Percentiles rank a stretch among this genome's conserved stretches.
Evolutionary conservation across 768 basidiomycete species (phyloP).

Genomic region (Lactifluus echinatus): DNA sequence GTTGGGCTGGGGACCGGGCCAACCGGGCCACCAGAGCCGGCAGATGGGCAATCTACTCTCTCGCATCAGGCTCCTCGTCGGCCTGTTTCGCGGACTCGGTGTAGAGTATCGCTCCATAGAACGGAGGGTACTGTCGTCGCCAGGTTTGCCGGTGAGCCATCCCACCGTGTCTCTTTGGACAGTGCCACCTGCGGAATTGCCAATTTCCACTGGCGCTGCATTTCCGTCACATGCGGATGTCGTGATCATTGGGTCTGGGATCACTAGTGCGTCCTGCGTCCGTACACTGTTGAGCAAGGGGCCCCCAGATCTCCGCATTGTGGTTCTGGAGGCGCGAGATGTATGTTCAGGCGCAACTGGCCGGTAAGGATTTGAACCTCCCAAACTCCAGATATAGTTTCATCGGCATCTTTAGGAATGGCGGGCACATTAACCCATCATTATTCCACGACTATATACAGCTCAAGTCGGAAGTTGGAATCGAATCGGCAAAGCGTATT

Average conservation of each 20-base stretch:
- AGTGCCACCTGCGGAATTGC: conserved; percentile 41
- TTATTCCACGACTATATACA: conserved; percentile 49
- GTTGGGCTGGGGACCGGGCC: neutral
- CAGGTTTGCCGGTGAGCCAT: conserved; percentile 48
- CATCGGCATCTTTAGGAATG: conserved; percentile 44
- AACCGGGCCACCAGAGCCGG: neutral
- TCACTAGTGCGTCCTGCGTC: conserved; percentile 57
- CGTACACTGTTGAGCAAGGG: conserved; percentile 40
- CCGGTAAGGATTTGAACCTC: too few species aligned
- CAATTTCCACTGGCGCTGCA: conserved; percentile 23
- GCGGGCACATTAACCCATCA: conserved; percentile 56
- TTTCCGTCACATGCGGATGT: conserved; percentile 50
- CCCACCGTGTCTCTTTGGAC: conserved; percentile 61
- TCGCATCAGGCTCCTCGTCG: neutral
- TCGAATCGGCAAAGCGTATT: conserved; percentile 39
- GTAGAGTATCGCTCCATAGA: conserved; percentile 5
- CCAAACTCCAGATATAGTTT: too few species aligned
- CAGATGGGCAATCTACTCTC: conserved; percentile 12
- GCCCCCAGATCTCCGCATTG: conserved; percentile 33
- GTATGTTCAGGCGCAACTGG: conserved; percentile 69
- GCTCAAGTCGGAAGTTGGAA: conserved; percentile 41
- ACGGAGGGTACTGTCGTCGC: conserved; percentile 31
- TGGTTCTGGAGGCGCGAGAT: conserved; percentile 78
- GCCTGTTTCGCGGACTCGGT: neutral
- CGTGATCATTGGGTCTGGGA: conserved; percentile 70